A percentile compares a stretch with the other conserved stretches of the same genome.
These are phyloP conservation scores for Hygrophorus pudorinus DNA, from an alignment of 768 basidiomycete genomes.

Conservation along the genomic window DNA sequence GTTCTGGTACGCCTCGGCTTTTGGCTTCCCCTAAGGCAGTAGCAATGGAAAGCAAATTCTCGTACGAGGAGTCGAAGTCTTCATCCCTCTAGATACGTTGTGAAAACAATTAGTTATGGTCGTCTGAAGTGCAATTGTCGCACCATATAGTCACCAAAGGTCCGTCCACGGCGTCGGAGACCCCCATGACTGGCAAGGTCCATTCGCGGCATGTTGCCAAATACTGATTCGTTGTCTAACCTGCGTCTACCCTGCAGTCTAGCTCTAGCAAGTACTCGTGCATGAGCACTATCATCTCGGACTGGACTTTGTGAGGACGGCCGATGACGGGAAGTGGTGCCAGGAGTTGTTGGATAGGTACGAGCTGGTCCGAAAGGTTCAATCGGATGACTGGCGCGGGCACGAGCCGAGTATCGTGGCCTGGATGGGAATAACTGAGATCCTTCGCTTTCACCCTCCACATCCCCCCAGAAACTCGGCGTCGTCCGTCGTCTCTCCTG, in stretches of 20 bases:
- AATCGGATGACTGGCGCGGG: too few species aligned
- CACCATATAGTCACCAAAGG: constrained; percentile 45
- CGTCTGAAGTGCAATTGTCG: constrained; percentile 13
- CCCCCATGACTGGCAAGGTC: not conserved
- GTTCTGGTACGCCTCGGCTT: constrained; percentile 51
- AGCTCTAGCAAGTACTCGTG: not conserved
- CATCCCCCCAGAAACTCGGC: not conserved
- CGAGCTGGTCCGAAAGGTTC: not conserved
- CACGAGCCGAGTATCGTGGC: too few species aligned
- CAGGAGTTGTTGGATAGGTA: not conserved
- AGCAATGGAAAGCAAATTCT: constrained; percentile 50
- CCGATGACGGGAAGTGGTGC: not conserved
- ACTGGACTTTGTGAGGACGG: not conserved
- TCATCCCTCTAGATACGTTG: constrained; percentile 51
- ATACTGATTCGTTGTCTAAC: not conserved
- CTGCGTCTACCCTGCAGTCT: not conserved
- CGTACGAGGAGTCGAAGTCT: constrained; percentile 69
- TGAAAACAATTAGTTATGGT: constrained; percentile 5
- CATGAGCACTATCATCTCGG: not conserved
- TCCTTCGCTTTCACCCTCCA: not conserved
- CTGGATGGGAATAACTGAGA: too few species aligned
- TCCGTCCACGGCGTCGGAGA: constrained; percentile 13
- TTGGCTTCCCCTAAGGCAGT: constrained; percentile 58
- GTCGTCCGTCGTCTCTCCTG: not conserved
- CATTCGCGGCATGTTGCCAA: not conserved